Evolutionary conservation across 2,329 filamentous ascomycete genomes (phyloP), one percentile per base, ranked within the genome.

Genomic region (Calonectria multiphialidica): DNA sequence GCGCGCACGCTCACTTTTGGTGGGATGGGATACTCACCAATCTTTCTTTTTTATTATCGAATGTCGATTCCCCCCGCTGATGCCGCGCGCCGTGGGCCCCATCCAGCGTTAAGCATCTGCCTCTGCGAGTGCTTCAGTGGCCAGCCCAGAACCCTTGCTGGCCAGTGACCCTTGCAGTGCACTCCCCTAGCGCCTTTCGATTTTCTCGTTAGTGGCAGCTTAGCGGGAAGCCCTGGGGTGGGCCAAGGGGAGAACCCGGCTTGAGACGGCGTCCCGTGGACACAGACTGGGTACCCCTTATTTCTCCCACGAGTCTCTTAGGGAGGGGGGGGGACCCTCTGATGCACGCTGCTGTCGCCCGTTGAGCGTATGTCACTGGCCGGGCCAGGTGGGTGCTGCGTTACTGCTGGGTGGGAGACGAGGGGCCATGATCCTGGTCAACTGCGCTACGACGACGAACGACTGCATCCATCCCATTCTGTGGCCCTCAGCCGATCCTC

Each of bases 231-330:
- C 40, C 23, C 49, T 40, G 30, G 45, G 49, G 55, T 50, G 53
- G 53, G 49, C 40, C 45, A 50, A 44, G 44, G 47, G 53, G n/a
- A 57, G 55, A 55, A 62, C 68, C 62, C 61, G 57, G 61, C 61
- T 65, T 33, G 40, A 35, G 21, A 28, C 37, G 68, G 62, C 63
- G 68, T 66, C 47, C 30, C 33, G 37, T 40, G 53, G 30, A 55
- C 55, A 28, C 35, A 55, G 23, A 37, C 68, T 55, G 68, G 63
- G 55, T 71, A 62, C 68, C 68, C 68, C 68, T 71, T 71, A 66
- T 71, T 71, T 28, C 61, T 66, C 23, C n/a, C 44, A 47, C 44
- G 9, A 47, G 44, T 23, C n/a, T 47, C n/a, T 37, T 30, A 8
- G 28, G 2, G 28, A 30, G 28, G 35, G 35, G 44, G n/a, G 44